phyloP scores from a whole-genome alignment of 768 basidiomycete species.

The Daedaleopsis sinensis region DNA sequence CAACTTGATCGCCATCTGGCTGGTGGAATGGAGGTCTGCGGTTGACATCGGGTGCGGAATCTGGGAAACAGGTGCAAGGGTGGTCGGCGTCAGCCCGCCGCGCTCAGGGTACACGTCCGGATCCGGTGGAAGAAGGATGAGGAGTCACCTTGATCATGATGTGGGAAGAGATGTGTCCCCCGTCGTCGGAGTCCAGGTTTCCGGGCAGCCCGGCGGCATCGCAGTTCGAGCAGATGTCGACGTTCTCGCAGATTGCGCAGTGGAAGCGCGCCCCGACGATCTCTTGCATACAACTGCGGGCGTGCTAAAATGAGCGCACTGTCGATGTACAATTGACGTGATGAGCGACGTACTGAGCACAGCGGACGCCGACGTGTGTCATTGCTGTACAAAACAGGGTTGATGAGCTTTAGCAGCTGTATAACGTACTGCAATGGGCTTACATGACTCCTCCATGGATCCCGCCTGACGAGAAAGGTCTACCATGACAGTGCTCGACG shows the following conservation, averaged over 20 bases:
- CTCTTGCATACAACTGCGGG: constrained; percentile 76
- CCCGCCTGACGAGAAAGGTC: constrained; percentile 28
- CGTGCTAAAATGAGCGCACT: background rate
- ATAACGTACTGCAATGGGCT: constrained; percentile 26
- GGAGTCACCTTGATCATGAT: constrained; percentile 87
- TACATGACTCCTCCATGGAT: constrained; percentile 65
- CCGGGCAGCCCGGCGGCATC: constrained; percentile 87
- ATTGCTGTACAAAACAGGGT: constrained; percentile 49
- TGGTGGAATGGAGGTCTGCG: constrained; percentile 74
- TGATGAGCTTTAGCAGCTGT: background rate
- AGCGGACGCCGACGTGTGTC: constrained; percentile 81
- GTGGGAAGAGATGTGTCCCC: constrained; percentile 82
- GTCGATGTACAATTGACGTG: background rate
- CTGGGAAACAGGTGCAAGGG: constrained; percentile 40
- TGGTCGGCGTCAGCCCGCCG: background rate
- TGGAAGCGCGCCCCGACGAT: constrained; percentile 93
- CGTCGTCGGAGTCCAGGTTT: constrained; percentile 75
- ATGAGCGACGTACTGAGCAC: constrained; percentile 69
- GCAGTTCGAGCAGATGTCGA: constrained; percentile 87
- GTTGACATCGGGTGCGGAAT: constrained; percentile 84
- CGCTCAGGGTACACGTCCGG: background rate
- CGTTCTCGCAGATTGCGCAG: constrained; percentile 83
- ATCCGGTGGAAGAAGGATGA: background rate
- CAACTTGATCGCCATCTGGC: constrained; percentile 69
- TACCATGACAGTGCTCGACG: constrained; percentile 9